A percentile compares a stretch with the other conserved stretches of the same genome.
Evolutionary conservation across 2,329 filamentous ascomycete genomes (phyloP).

Genomic region (Clarireedia monteithiana): DNA sequence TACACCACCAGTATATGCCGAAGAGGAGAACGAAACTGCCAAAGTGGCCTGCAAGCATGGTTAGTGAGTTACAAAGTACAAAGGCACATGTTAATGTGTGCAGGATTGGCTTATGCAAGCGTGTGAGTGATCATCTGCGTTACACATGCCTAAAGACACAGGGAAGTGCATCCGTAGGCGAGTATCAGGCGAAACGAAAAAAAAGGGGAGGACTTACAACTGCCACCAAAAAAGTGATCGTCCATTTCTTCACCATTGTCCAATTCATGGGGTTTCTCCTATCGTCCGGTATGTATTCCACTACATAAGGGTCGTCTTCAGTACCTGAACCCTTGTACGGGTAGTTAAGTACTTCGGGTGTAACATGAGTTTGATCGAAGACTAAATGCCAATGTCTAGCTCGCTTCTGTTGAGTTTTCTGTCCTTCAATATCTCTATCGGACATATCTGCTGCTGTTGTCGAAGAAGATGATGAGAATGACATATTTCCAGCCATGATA

Average conservation of each 20-base stretch:
- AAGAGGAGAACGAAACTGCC: slow-evolving; percentile 34
- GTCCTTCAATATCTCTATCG: slow-evolving; percentile 17
- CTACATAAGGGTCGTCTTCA: slow-evolving; percentile 34
- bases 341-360: slow-evolving; percentile 36
- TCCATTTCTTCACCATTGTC: slow-evolving; percentile 32
- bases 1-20: slow-evolving; percentile 35
- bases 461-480: slow-evolving; percentile 11
- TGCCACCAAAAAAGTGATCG: slow-evolving; percentile 32
- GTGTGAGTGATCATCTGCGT: background rate
- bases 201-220: slow-evolving; percentile 31
- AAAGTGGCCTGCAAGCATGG: slow-evolving; percentile 42
- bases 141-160: background rate
- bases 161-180: background rate
- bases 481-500: background rate
- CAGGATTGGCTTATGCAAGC: too few relatives aligned
- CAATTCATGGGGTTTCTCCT: slow-evolving; percentile 35
- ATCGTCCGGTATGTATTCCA: slow-evolving; percentile 36
- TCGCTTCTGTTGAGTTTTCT: slow-evolving; percentile 12
- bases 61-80: slow-evolving; percentile 23
- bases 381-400: slow-evolving; percentile 34
- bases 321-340: slow-evolving; percentile 34
- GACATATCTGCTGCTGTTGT: slow-evolving; percentile 7
- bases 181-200: background rate
- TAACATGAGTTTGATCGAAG: slow-evolving; percentile 37
- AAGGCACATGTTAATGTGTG: too few relatives aligned